Percentiles rank a stretch among this genome's conserved stretches.
Conservation (phyloP, 176 grass and related monocot species). For the Carex scoparia region DNA sequence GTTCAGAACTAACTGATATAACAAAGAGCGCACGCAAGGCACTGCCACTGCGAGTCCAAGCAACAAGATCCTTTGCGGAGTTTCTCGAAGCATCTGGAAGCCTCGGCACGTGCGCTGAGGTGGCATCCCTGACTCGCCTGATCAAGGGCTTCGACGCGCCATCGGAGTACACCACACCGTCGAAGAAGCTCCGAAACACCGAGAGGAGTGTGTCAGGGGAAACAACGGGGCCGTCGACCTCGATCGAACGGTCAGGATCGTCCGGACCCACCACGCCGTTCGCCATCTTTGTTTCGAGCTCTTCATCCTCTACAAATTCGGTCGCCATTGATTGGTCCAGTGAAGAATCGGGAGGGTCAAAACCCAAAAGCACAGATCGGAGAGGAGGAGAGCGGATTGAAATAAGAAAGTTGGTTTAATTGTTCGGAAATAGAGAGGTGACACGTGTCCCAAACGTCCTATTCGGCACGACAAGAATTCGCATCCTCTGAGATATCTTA, state of each 20-base stretch:
- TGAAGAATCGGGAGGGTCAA: not conserved
- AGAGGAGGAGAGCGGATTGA: not conserved
- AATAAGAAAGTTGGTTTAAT: not conserved
- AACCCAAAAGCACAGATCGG: not conserved
- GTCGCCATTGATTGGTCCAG: not conserved
- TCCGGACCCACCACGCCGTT: not conserved
- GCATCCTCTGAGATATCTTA: no score
- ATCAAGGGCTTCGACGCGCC: conserved; percentile 42
- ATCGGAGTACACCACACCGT: conserved; percentile 32
- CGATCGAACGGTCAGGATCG: conserved; percentile 14
- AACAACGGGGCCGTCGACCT: conserved; percentile 24
- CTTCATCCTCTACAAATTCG: conserved; percentile 3
- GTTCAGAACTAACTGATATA: conserved; percentile 56
- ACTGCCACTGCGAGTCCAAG: conserved; percentile 68
- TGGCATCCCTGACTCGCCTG: conserved; percentile 37
- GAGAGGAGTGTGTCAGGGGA: conserved; percentile 37
- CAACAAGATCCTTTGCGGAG: conserved; percentile 51
- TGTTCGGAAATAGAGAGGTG: not conserved
- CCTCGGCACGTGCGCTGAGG: conserved; percentile 41
- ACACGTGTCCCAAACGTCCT: not conserved
- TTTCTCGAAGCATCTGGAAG: conserved; percentile 59
- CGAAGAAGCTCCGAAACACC: conserved; percentile 61
- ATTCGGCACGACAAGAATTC: no score
- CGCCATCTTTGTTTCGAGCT: not conserved
- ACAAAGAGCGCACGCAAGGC: conserved; percentile 73